These are phyloP conservation scores for Fusarium globosum DNA, from an alignment of 2,329 filamentous ascomycete genomes.

Conservation along the genomic window DNA sequence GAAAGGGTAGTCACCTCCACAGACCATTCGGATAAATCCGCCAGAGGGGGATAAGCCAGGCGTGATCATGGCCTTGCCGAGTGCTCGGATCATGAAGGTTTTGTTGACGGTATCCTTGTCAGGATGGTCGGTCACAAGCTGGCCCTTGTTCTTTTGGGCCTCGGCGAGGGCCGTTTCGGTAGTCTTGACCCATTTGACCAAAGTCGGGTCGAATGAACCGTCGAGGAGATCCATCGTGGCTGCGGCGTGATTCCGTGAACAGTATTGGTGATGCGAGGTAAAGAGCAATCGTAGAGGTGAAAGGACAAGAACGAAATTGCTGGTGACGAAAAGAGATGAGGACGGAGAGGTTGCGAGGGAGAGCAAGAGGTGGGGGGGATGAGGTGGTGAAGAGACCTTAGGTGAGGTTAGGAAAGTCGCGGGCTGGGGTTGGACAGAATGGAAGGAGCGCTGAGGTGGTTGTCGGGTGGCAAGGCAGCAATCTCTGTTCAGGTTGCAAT, in stretches of 20 bases:
- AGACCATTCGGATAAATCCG: not conserved
- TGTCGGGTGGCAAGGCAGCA: not conserved
- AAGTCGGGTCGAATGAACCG: accelerated
- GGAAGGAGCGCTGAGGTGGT: not conserved
- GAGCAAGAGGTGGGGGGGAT: not conserved
- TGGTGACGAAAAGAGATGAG: not conserved
- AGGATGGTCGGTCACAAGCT: not conserved
- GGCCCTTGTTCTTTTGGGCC: not conserved
- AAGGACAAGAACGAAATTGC: not conserved
- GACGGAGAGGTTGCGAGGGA: not conserved
- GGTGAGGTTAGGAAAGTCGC: not conserved
- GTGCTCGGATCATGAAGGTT: not conserved
- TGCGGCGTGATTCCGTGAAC: not conserved
- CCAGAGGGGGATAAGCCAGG: not conserved
- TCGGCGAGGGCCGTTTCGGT: not conserved
- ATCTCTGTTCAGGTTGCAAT: not conserved
- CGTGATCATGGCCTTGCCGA: not conserved
- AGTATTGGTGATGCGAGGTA: accelerated
- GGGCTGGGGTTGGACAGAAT: not conserved
- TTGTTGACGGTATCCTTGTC: not conserved
- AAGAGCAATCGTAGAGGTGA: not conserved
- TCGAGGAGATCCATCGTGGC: not conserved
- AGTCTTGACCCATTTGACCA: not conserved
- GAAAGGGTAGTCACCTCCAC: not conserved
- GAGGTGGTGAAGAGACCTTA: not conserved